Evolutionary conservation across 2,329 filamentous ascomycete genomes (phyloP).

Genomic region (Neoascochyta sp.): DNA sequence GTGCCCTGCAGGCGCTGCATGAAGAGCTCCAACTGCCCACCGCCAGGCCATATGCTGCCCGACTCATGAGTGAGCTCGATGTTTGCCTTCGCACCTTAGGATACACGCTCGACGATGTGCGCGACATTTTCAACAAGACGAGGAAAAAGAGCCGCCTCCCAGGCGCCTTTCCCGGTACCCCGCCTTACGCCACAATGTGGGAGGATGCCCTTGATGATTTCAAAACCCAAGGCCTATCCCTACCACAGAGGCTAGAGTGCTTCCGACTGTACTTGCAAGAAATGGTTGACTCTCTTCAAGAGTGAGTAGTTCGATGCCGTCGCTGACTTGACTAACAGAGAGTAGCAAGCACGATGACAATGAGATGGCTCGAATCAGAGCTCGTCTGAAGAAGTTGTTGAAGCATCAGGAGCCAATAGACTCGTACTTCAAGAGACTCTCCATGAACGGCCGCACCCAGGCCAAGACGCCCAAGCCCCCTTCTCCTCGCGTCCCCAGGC

Average conservation of each 20-base stretch:
- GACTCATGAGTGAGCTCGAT: slow-evolving; percentile 48
- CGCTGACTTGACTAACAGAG: slow-evolving; percentile 11
- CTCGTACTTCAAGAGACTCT: slow-evolving; percentile 31
- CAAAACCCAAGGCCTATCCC: slow-evolving; percentile 44
- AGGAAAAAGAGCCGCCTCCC: slow-evolving; percentile 26
- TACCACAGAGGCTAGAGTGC: slow-evolving; percentile 48
- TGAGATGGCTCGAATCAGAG: slow-evolving; percentile 28
- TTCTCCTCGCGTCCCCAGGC: slow-evolving; percentile 23
- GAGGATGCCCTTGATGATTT: slow-evolving; percentile 47
- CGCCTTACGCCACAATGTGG: slow-evolving; percentile 51
- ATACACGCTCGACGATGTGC: slow-evolving; percentile 51
- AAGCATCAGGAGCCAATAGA: slow-evolving; percentile 36
- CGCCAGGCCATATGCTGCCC: slow-evolving; percentile 33
- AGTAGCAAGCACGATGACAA: slow-evolving; percentile 27
- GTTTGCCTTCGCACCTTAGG: slow-evolving; percentile 49
- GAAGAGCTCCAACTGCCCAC: slow-evolving; percentile 41
- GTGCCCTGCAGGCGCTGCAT: slow-evolving; percentile 48
- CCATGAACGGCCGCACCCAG: slow-evolving; percentile 20
- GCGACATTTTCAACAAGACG: slow-evolving; percentile 40
- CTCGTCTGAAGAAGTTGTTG: slow-evolving; percentile 29
- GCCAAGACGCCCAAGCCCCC: slow-evolving; percentile 28
- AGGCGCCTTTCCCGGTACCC: slow-evolving; percentile 37
- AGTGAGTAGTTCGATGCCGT: slow-evolving; percentile 36
- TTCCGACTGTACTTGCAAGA: slow-evolving; percentile 51
- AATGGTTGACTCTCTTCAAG: slow-evolving; percentile 42